Conservation (phyloP, 78 protist species). For the Creolimax fragrantissima region DNA sequence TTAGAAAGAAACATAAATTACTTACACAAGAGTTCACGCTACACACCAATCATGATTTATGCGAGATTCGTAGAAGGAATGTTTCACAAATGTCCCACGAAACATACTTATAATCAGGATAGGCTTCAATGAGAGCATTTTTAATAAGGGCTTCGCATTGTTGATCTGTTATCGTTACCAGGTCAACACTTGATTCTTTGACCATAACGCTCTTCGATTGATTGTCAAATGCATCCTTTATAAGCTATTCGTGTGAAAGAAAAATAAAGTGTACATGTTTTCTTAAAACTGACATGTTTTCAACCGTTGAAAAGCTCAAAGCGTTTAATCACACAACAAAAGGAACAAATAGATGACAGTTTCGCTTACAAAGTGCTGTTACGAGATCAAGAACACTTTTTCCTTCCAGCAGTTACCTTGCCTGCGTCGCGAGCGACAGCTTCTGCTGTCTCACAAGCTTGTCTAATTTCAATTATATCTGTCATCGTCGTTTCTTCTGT, state of each 20-base stretch:
- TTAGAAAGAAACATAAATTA: neutral
- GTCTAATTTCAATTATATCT: too few relatives aligned
- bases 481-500: too few relatives aligned
- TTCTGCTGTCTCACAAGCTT: too few relatives aligned
- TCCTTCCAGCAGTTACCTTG: too few relatives aligned
- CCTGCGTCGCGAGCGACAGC: too few relatives aligned
- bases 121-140: neutral
- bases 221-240: neutral
- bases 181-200: neutral
- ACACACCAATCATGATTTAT: neutral
- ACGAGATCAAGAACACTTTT: too few relatives aligned
- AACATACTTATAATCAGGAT: neutral
- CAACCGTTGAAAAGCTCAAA: too few relatives aligned
- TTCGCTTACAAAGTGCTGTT: too few relatives aligned
- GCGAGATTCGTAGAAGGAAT: neutral
- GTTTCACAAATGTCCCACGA: neutral
- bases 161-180: slow-evolving; percentile 8
- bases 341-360: too few relatives aligned
- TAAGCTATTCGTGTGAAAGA: neutral
- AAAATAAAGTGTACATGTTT: neutral
- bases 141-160: neutral
- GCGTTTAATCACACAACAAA: too few relatives aligned
- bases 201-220: neutral
- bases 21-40: neutral
- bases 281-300: neutral